Evolutionary conservation across 148 eudicot genomes (phyloP), one percentile per base, ranked within the genome.

Genomic region (Fallopia convolvulus): DNA sequence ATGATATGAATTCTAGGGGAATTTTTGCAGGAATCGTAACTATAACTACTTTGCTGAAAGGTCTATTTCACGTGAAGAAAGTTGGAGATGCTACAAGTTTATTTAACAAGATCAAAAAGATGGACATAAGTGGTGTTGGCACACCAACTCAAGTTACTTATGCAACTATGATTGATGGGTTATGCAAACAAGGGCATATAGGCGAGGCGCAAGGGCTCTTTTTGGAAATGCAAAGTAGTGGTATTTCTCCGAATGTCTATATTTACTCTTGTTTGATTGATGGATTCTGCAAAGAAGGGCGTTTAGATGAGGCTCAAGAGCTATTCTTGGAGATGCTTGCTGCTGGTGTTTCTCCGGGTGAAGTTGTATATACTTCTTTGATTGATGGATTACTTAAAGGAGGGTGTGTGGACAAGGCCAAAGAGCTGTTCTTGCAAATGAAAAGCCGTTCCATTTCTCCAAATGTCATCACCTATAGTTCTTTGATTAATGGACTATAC

Each of bases 231-330:
- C 8, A 6, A 42, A 66, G 46, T 40, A 60, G 36, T 50, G 80
- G 80, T 9, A 14, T 55, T 55, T 72, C 77, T n/a, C 30, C 77
- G 18, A 17, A 56, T 55, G 75, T 36, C 2, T 11, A 33, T 3
- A 56, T 3, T 21, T 80, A 42, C 60, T 77, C 79, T 42, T 74
- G 74, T 15, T 53, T 83, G 8, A 76, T 83, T 32, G 80, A 79
- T 68, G 82, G 85, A 3, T 74, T 83, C 23, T 83, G 85, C 61
- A 72, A 61, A 68, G 46, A 44, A 12, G 83, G 83, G 18, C 66
- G 68, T 52, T 13, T 75, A 11, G 76, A 50, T 13, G 20, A 70
- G 78, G 85, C 85, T 10, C 52, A 44, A 26, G 46, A 23, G 60
- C 26, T 83, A 18, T 75, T 80, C 48, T 23, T 70, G 33, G 79